Base-by-base conservation (phyloP, 1,284 basidiomycete genomes). In the Ustilago hordei region DNA sequence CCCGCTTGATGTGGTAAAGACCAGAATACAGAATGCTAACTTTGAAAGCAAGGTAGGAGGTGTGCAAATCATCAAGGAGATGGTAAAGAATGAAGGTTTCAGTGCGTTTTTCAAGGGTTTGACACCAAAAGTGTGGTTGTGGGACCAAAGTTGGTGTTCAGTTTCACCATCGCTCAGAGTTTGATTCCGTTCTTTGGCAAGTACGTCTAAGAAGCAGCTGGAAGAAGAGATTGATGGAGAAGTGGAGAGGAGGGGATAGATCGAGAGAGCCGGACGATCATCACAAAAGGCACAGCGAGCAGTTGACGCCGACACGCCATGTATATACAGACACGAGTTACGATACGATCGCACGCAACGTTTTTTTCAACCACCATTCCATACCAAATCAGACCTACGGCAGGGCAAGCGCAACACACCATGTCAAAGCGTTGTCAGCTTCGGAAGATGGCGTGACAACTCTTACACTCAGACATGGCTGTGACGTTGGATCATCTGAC, bases 101-200 rank as follows among this genome's bases (percentile, higher is more conserved):
- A 85, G 87, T 0, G 94, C 94, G n/a, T 93, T 98, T 87, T 98
- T 99, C 90, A 98, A 99, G 89, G 95, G 95, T 43, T 88, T 97
- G 78, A 97, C 94, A 36, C 83, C 85, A 19, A 86, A 86, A 65
- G 93, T 98, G 81, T 98, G 43, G 95, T 98, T 69, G 95, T 98
- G 36, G 96, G 95, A 60, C 96, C 96, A 66, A 98, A 99, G 89
- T 91, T 99, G 47, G 94, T 99, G 78, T 98, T 98, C 90, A 95
- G 93, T 81, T 98, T 97, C 89, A 99, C 96, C 32, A 90, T 98
- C 9, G 96, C 96, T 6, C 96, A 99, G 88, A 93, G 92, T 28
- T 89, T 99, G 86, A 98, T 99, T 88, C 96, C 96, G 52, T 89
- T 92, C 86, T 98, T 97, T 87, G 91, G 92, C 62, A 92, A 95